Conservation (phyloP, 2,329 filamentous ascomycete species). For the Fusarium sp. region DNA sequence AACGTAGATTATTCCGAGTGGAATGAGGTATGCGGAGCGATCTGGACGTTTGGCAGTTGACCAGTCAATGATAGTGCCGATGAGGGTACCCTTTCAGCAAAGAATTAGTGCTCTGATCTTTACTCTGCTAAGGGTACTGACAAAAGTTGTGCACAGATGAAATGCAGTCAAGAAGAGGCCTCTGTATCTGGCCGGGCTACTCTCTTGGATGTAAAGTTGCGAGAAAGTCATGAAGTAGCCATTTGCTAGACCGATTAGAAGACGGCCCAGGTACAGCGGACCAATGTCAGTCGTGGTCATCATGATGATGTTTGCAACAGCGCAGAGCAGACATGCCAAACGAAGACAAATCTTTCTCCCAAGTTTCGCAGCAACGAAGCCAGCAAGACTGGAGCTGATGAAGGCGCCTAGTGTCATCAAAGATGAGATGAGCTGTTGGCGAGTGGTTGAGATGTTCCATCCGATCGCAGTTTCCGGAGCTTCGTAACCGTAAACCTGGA, state of each 20-base stretch:
- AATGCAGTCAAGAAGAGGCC: constrained; percentile 44
- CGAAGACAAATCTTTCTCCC: constrained; percentile 39
- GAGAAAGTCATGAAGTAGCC: constrained; percentile 48
- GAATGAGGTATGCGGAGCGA: constrained; percentile 42
- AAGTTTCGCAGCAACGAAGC: constrained; percentile 33
- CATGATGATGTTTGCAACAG: constrained; percentile 44
- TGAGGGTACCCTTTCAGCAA: constrained; percentile 30
- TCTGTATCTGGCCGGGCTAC: constrained; percentile 43
- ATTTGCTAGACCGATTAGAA: constrained; percentile 43
- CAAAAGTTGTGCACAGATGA: constrained; percentile 44
- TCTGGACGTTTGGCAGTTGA: constrained; percentile 41
- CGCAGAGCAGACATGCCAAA: constrained; percentile 43
- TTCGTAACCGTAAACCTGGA: constrained; percentile 42
- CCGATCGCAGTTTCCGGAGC: constrained; percentile 43
- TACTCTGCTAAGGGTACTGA: constrained; percentile 13
- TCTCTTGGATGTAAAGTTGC: constrained; percentile 45
- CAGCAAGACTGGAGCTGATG: constrained; percentile 44
- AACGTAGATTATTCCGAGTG: constrained; percentile 41
- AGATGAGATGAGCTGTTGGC: constrained; percentile 45
- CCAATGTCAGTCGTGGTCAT: constrained; percentile 44
- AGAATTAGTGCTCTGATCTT: background rate
- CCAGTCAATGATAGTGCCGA: constrained; percentile 46
- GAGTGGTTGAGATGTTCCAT: constrained; percentile 45
- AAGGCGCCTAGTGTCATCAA: constrained; percentile 47
- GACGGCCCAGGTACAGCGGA: constrained; percentile 33